Evolutionary conservation across 768 basidiomycete species (phyloP).

Genomic region (Lactarius sanguifluus): DNA sequence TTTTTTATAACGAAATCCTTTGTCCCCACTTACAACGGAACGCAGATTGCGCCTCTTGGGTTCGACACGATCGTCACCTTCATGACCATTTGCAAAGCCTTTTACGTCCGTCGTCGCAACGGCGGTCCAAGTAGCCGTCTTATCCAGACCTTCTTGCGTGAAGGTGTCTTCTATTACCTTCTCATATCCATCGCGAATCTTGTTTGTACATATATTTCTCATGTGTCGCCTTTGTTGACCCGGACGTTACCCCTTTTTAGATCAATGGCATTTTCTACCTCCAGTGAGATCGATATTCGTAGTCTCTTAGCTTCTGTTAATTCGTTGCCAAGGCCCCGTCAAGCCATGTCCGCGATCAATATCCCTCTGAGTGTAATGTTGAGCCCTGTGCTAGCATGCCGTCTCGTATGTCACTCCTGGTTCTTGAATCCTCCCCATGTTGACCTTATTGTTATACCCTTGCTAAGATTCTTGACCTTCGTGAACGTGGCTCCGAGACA

Average conservation of each 20-base stretch:
- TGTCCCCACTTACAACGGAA: conserved; percentile 18
- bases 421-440: not conserved
- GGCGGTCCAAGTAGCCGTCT: conserved; percentile 76
- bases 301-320: conserved; percentile 24
- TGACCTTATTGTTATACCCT: not conserved
- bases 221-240: not conserved
- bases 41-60: conserved; percentile 73
- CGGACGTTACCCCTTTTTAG: conserved; percentile 32
- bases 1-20: not conserved
- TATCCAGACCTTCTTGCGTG: conserved; percentile 81
- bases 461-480: conserved; percentile 71
- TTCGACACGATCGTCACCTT: conserved; percentile 80
- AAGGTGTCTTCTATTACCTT: conserved; percentile 85
- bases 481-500: conserved; percentile 78
- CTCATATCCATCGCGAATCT: conserved; percentile 85
- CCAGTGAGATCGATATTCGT: conserved; percentile 51
- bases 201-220: conserved; percentile 36
- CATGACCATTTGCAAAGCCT: conserved; percentile 79
- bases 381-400: conserved; percentile 75
- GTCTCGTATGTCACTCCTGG: conserved; percentile 49
- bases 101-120: conserved; percentile 70
- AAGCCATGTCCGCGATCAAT: conserved; percentile 79
- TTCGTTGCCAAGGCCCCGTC: conserved; percentile 56
- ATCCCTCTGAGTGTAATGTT: conserved; percentile 86
- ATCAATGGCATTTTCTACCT: conserved; percentile 85